phyloP scores from a whole-genome alignment of 305 asterid genomes.

The Fraxinus floribunda region DNA sequence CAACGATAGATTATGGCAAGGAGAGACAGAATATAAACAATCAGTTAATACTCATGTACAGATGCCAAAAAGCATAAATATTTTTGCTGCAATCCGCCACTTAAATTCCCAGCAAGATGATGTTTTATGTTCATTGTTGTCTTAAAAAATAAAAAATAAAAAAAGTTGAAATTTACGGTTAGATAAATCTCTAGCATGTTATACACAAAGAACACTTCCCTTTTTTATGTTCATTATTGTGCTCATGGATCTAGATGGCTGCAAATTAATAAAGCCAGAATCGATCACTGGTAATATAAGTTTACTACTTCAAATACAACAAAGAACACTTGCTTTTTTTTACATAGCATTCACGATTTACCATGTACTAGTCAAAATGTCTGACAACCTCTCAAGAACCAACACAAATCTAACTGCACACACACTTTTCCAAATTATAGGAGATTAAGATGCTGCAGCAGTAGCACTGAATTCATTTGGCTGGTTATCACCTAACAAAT shows the following conservation, averaged over 20 bases:
- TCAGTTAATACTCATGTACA: background rate
- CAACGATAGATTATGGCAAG: no score
- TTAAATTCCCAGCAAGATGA: background rate
- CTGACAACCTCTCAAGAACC: background rate
- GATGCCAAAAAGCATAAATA: background rate
- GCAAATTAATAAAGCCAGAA: no score
- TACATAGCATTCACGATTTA: background rate
- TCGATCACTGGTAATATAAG: no score
- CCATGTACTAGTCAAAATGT: background rate
- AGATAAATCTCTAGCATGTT: background rate
- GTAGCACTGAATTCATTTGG: conserved; percentile 33
- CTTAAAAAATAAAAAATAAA: no score
- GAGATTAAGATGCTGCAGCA: conserved; percentile 16
- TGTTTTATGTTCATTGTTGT: background rate
- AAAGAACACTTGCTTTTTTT: background rate
- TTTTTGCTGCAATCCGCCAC: background rate
- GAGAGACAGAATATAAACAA: no score
- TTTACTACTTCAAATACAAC: background rate
- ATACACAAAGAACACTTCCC: background rate
- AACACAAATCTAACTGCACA: background rate
- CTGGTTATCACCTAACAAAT: conserved; percentile 37
- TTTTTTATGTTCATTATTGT: no score
- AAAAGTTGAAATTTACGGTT: no score
- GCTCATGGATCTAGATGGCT: background rate
- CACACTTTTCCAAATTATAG: background rate